A percentile compares a stretch with the other conserved stretches of the same genome.
phyloP scores from a whole-genome alignment of 2,329 filamentous ascomycete genomes.

The Aspergillus sojae region DNA sequence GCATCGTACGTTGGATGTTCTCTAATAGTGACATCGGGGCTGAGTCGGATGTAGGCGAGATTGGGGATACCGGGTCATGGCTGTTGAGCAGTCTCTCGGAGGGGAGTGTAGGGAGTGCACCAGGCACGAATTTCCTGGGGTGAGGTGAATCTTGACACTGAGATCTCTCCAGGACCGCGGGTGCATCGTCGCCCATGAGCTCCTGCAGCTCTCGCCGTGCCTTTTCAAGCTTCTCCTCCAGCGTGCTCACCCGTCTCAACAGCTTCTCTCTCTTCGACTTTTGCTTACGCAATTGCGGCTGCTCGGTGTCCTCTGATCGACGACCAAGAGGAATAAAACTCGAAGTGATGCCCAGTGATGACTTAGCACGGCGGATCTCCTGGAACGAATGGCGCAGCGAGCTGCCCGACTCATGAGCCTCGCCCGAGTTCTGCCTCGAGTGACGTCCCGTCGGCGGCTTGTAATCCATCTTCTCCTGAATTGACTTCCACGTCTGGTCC shows the following conservation, averaged over 20 bases:
- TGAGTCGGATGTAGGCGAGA: slow-evolving; percentile 11
- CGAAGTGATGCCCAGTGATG: slow-evolving; percentile 32
- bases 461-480: slow-evolving; percentile 35
- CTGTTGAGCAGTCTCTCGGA: slow-evolving; percentile 49
- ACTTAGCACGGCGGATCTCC: slow-evolving; percentile 39
- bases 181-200: slow-evolving; percentile 45
- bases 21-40: slow-evolving; percentile 12
- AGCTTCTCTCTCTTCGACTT: slow-evolving; percentile 62
- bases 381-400: slow-evolving; percentile 38
- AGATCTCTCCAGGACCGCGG: slow-evolving; percentile 14
- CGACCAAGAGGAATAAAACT: slow-evolving; percentile 22
- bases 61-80: slow-evolving; percentile 20
- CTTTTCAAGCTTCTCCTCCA: slow-evolving; percentile 60
- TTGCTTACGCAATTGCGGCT: slow-evolving; percentile 45
- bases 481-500: slow-evolving; percentile 39
- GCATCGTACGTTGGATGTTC: slow-evolving; percentile 3
- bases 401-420: slow-evolving; percentile 23
- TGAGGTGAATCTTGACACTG: slow-evolving; percentile 31
- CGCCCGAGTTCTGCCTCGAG: slow-evolving; percentile 19
- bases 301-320: slow-evolving; percentile 29
- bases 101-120: slow-evolving; percentile 47
- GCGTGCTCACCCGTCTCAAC: slow-evolving; percentile 61
- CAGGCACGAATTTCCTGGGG: slow-evolving; percentile 44
- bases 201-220: slow-evolving; percentile 58
- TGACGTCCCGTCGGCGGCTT: slow-evolving; percentile 15